phyloP scores from a whole-genome alignment of 129 eudicot genomes.

The Cynara cardunculus region DNA sequence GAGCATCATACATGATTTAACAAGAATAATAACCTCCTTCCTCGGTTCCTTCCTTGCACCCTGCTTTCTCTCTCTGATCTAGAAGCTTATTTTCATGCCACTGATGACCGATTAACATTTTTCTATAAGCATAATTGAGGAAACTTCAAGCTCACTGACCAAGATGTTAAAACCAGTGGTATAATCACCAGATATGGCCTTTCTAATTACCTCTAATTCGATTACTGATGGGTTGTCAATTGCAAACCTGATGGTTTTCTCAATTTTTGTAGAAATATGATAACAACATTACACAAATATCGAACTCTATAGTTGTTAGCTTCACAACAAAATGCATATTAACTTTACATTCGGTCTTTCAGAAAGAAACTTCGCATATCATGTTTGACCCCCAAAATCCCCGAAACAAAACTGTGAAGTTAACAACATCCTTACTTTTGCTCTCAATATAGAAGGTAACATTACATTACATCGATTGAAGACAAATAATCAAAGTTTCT shows the following conservation, averaged over 20 bases:
- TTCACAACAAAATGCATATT: slow-evolving; percentile 6
- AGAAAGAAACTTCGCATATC: neutral
- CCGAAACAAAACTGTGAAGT: neutral
- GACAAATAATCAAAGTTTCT: neutral
- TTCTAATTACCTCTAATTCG: neutral
- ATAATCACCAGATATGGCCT: slow-evolving; percentile 2
- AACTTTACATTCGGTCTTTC: neutral
- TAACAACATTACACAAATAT: neutral
- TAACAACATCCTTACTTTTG: neutral
- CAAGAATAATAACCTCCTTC: neutral
- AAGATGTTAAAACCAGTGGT: neutral
- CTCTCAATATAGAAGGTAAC: neutral
- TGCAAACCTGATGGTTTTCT: neutral
- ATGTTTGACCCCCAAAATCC: neutral
- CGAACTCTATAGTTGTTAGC: neutral
- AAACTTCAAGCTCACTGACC: slow-evolving; percentile 9
- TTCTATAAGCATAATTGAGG: neutral
- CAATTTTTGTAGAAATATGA: neutral
- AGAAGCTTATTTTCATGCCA: neutral
- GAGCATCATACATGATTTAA: neutral
- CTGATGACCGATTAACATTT: neutral
- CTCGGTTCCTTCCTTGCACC: neutral
- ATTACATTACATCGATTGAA: neutral
- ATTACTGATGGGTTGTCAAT: neutral
- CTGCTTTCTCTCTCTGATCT: neutral